A percentile compares a stretch with the other conserved stretches of the same genome.
Evolutionary conservation across 2,329 filamentous ascomycete species (phyloP).

Genomic region (Ceratocystiopsis brevicomis): DNA sequence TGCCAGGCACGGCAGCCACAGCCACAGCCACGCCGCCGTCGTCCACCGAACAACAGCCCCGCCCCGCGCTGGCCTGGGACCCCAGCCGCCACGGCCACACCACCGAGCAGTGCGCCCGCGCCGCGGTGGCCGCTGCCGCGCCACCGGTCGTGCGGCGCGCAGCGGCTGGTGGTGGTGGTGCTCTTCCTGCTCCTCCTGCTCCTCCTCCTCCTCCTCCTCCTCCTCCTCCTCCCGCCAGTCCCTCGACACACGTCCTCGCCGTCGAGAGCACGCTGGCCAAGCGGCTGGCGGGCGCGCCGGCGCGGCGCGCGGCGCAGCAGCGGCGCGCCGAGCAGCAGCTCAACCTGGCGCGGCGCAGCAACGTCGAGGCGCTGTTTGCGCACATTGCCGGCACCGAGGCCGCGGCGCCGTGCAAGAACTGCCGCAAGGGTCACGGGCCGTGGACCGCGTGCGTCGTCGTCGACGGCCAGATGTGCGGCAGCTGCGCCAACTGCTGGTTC

Average conservation of each 20-base stretch:
- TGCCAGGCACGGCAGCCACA: slow-evolving; percentile 5
- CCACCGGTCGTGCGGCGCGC: no score
- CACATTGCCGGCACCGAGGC: slow-evolving; percentile 34
- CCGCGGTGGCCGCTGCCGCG: slow-evolving; percentile 19
- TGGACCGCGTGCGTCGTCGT: slow-evolving; percentile 41
- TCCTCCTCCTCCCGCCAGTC: no score
- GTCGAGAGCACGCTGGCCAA: slow-evolving; percentile 37
- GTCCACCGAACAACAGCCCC: not conserved
- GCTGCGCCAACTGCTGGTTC: slow-evolving; percentile 45
- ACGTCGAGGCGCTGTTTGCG: slow-evolving; percentile 39
- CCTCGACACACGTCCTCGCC: slow-evolving; percentile 23
- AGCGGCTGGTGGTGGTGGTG: no score
- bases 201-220: no score
- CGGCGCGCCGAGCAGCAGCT: slow-evolving; percentile 33
- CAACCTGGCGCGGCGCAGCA: slow-evolving; percentile 38
- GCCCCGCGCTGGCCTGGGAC: no score
- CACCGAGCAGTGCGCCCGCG: slow-evolving; percentile 9
- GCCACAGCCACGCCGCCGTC: slow-evolving; percentile 8
- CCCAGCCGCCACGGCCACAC: slow-evolving; percentile 4
- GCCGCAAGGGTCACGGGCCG: slow-evolving; percentile 39
- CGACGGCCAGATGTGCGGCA: slow-evolving; percentile 40
- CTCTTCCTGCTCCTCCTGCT: no score
- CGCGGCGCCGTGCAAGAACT: slow-evolving; percentile 36
- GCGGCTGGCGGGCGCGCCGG: slow-evolving; percentile 29
- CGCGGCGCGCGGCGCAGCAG: slow-evolving; percentile 31